Conservation (phyloP, 495 filamentous ascomycete genomes). For the Trichoderma parareesei region DNA sequence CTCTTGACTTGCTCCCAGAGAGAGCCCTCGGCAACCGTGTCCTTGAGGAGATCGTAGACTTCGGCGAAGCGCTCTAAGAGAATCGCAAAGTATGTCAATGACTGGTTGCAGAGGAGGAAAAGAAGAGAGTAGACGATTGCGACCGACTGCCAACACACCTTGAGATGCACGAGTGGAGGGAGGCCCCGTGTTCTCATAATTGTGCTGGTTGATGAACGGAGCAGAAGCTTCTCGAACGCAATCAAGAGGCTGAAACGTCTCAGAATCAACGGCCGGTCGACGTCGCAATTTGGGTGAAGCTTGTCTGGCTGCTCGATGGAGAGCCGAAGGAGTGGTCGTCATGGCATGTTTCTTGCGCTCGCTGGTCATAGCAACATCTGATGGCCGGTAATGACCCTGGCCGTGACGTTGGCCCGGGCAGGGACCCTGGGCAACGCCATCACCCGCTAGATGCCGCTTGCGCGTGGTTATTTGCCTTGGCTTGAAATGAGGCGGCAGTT, state of each 20-base stretch:
- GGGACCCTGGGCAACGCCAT: not conserved
- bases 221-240: not conserved
- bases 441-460: constrained; percentile 4
- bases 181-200: constrained; percentile 2
- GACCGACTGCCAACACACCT: not conserved
- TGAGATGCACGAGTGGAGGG: not conserved
- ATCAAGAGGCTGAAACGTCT: constrained; percentile 1
- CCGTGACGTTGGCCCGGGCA: not conserved
- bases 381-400: not conserved
- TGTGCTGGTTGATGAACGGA: not conserved
- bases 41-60: constrained; percentile 8
- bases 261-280: constrained; percentile 3
- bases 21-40: not conserved
- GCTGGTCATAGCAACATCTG: not conserved
- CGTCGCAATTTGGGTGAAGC: not conserved
- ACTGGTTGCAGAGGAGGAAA: not conserved
- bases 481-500: not conserved
- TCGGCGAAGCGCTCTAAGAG: not conserved
- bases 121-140: not conserved
- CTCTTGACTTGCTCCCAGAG: constrained; percentile 23
- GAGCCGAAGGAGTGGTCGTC: not conserved
- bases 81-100: not conserved
- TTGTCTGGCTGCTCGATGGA: not conserved
- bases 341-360: not conserved
- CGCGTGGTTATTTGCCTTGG: not conserved